A percentile compares a stretch with the other conserved stretches of the same genome.
Conservation (phyloP, 805 yeast genomes). For the Wickerhamiella qilinensis region DNA sequence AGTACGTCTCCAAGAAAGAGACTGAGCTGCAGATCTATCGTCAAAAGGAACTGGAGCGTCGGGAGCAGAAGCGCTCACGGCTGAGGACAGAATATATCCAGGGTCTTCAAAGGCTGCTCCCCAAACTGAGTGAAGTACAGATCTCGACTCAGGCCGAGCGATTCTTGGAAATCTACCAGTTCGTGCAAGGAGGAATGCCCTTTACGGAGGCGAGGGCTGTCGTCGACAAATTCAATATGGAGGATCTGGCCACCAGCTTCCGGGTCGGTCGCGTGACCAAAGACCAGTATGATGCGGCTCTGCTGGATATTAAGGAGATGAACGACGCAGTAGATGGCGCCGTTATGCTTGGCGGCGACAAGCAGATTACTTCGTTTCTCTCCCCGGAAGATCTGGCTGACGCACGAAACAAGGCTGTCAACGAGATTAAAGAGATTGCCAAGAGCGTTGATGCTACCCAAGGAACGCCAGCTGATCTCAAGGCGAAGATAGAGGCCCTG, state of each 20-base stretch:
- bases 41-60: conserved; percentile 24
- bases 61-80: conserved; percentile 26
- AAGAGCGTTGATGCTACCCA: conserved; percentile 7
- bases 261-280: conserved; percentile 16
- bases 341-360: conserved; percentile 24
- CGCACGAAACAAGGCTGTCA: conserved; percentile 3
- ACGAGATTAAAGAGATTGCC: conserved; percentile 13
- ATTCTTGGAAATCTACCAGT: conserved; percentile 36
- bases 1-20: conserved; percentile 52
- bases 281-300: conserved; percentile 21
- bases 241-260: conserved; percentile 26
- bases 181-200: conserved; percentile 41
- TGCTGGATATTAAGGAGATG: conserved; percentile 10
- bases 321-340: conserved; percentile 24
- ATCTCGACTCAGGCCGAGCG: conserved; percentile 32
- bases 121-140: conserved; percentile 19
- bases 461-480: conserved; percentile 25
- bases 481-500: conserved; percentile 27
- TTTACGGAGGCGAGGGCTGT: conserved; percentile 41
- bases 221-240: conserved; percentile 32
- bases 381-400: conserved; percentile 2
- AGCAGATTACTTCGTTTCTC: conserved; percentile 16
- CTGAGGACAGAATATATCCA: conserved; percentile 20
- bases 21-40: conserved; percentile 39
- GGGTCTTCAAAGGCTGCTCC: conserved; percentile 19